Base-by-base conservation (phyloP, 306 rosid genomes). In the Fragaria ananassa region DNA sequence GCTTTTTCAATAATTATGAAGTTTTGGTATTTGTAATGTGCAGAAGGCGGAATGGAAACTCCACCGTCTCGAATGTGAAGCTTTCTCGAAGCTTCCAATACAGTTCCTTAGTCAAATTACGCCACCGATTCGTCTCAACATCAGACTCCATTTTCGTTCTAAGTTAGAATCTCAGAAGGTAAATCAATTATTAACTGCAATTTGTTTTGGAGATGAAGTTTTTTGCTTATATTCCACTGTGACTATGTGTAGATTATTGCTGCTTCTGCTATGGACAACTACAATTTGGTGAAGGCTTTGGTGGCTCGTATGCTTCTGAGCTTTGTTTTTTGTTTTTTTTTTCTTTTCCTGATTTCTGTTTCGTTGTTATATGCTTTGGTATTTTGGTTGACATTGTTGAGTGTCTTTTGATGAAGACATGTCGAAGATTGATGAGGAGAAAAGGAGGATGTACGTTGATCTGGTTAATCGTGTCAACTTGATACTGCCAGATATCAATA, bases 61-160 rank as follows among this genome's bases (percentile, higher is more conserved):
- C 82, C 98, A 94, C 82, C 95, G 93, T 77, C 90, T 94, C 80
- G 98, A 94, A 83, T 94, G 98, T 73, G 83, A 81, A 54, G 91
- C 83, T 61, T 89, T 92, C 41, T 84, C 90, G 4, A 89, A 85
- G 84, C 83, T 92, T 57, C 89, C 86, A 67, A 72, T 63, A 74
- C 82, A 78, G 27, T 85, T 79, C 83, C 80, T 89, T 10, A 0
- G 2, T 56, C 13, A 67, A 85, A 67, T 94, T 71, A 89, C 97
- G 1, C 93, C 96, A 72, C 87, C 95, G 10, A 81, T 92, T 68
- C 87, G 97, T 54, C 69, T 94, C 76, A 85, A 88, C 92, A 57
- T 94, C 71, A 92, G 87, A 82, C 97, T 94, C 83, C 82, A 76
- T 72, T 25, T 89, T 67, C 81, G 88, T 70, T 89, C 87, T 80